Base-by-base conservation (phyloP, 73 alveolate genomes). In the Paramecium primaurelia region DNA sequence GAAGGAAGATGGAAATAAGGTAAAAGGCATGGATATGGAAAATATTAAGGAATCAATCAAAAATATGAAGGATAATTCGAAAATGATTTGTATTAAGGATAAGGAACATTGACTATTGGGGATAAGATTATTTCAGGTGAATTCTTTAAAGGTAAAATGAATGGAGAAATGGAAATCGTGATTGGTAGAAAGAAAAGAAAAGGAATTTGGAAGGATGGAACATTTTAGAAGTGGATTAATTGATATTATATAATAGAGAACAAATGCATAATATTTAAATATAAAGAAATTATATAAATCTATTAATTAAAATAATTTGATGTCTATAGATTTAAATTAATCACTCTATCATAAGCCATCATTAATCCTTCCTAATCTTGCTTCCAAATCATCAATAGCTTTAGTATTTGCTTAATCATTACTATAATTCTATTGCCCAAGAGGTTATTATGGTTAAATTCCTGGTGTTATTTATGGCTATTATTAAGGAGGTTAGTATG, bases 11-110 rank as follows among this genome's bases (percentile, higher is more conserved):
- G 71, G 71, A 45, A 64, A 88, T 4, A 88, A 37, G 94, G 94
- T 20, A 30, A 34, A 37, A 71, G 69, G 37, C 93, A 88, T 86
- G 94, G 94, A 20, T 59, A 32, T 71, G 94, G 94, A 22, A 73
- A 73, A 73, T 37, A 73, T 73, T 64, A 64, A 64, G 84, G 84
- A 73, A 73, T 7, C 0, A 73, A 37, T 36, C 34, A 73, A 37
- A 1, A 36, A 12, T 73, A 73, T 36, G 58, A 73, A 73, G 87
- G 87, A 6, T 14, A 73, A 10, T 73, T 73, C 5, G 3, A 36
- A 40, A 20, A 73, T 32, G 87, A 73, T 36, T 8, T 30, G 47
- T 37, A 37, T 14, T 8, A 73, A 30, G 87, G 87, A 14, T 20
- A 73, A 14, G 87, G 87, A 73, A 37, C 36, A 14, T 44, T 73